phyloP scores from a whole-genome alignment of 331 rosid genomes.

The Arachis monticola region DNA sequence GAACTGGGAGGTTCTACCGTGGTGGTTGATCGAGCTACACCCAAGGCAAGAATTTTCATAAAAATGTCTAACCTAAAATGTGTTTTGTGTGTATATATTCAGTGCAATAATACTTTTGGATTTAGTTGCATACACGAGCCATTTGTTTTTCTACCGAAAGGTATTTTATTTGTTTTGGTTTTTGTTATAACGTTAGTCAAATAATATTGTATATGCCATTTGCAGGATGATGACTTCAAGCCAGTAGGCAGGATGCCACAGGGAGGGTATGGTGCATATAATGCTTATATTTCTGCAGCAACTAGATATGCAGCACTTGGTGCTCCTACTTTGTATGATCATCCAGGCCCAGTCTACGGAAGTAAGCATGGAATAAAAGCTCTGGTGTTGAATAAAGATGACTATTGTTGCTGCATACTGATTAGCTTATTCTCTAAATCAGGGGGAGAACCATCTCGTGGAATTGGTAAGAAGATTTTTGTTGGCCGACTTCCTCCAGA shows the following conservation, averaged over 20 bases:
- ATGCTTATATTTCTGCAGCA: slow-evolving; percentile 91
- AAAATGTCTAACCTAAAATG: neutral
- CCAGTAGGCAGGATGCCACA: slow-evolving; percentile 74
- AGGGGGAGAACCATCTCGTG: slow-evolving; percentile 87
- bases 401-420: slow-evolving; percentile 25
- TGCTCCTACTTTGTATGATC: slow-evolving; percentile 94
- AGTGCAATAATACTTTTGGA: slow-evolving; percentile 5
- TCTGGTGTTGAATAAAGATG: slow-evolving; percentile 10
- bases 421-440: slow-evolving; percentile 36
- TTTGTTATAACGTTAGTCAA: neutral
- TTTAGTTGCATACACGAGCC: slow-evolving; percentile 1
- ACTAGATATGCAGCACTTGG: slow-evolving; percentile 98
- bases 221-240: slow-evolving; percentile 91
- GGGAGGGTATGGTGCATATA: slow-evolving; percentile 95
- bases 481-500: slow-evolving; percentile 95
- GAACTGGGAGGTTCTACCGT: slow-evolving; percentile 86
- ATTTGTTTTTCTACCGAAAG: slow-evolving; percentile 14
- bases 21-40: slow-evolving; percentile 98
- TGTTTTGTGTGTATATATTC: neutral
- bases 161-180: neutral
- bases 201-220: slow-evolving; percentile 24
- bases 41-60: slow-evolving; percentile 70
- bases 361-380: slow-evolving; percentile 59
- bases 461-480: slow-evolving; percentile 82
- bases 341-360: slow-evolving; percentile 81